These are phyloP conservation scores for Rhynchospora tenuis DNA, from an alignment of 176 grass and related monocot genomes.

Conservation along the genomic window DNA sequence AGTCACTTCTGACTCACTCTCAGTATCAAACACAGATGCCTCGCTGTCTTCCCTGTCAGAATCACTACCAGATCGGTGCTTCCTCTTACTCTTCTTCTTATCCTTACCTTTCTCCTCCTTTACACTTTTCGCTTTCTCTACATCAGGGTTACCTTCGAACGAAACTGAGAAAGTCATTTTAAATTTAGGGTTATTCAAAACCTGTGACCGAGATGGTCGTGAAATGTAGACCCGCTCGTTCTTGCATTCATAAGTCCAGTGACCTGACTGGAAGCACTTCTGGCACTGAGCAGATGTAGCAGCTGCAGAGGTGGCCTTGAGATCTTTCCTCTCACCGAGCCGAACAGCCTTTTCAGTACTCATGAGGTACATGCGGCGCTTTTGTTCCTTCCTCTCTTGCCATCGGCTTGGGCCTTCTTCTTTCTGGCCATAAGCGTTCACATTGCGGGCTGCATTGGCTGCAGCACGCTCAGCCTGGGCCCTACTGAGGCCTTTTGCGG, in stretches of 20 bases:
- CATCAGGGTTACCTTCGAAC: conserved; percentile 55
- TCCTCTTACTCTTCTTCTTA: conserved; percentile 57
- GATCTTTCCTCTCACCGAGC: conserved; percentile 61
- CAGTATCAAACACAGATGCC: conserved; percentile 60
- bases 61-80: conserved; percentile 36
- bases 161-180: conserved; percentile 39
- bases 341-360: conserved; percentile 68
- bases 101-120: conserved; percentile 31
- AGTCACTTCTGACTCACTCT: conserved; percentile 40
- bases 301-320: conserved; percentile 26
- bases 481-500: conserved; percentile 69
- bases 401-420: conserved; percentile 75
- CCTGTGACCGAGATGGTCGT: conserved; percentile 40
- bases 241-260: conserved; percentile 85
- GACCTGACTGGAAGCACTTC: conserved; percentile 72
- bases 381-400: conserved; percentile 78
- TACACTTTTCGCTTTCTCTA: conserved; percentile 38
- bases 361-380: conserved; percentile 83
- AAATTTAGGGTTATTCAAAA: conserved; percentile 68
- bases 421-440: conserved; percentile 84
- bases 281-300: conserved; percentile 48
- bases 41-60: conserved; percentile 48
- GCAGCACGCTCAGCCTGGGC: conserved; percentile 66
- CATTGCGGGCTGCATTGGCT: conserved; percentile 48
- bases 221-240: conserved; percentile 74